Base-by-base conservation (phyloP, 202 grass and related monocot species). In the Zoysia matrella region DNA sequence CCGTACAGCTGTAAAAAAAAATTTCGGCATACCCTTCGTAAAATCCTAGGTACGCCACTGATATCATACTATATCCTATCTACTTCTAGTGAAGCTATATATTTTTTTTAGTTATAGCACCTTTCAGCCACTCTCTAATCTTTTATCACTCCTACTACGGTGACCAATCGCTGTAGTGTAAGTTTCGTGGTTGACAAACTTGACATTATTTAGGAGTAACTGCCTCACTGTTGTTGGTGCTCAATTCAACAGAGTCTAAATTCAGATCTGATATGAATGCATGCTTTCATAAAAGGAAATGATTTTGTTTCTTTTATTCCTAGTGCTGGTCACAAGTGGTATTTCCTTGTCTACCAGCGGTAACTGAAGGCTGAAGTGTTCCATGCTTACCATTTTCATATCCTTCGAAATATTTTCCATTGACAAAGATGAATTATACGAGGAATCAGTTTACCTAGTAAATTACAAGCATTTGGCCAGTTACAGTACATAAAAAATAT, bases 61-160 rank as follows among this genome's bases (percentile, higher is more conserved):
- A 22, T 22, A 22, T 22, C 22, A 22, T 22, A 60, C 12, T 41
- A 51, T 12, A 16, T 11, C 55, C 55, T 57, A n/a, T 58, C 16
- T 8, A 11, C 51, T 58, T 75, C 1, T 13, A 22, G 22, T 22
- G 22, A 51, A 71, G 16, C 62, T 30, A 48, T 41, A 45, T 60
- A 60, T 52, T 43, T 40, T 74, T 22, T 22, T 22, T 22, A 74
- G n/a, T 14, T 0, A 7, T 39, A 51, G 44, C 44, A 71, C 60
- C 52, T 67, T 78, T 22, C 14, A 77, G 48, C 2, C 77, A 77
- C 11, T 82, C 43, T 76, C 15, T 69, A 77, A 5, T 82, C 45
- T 76, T 0, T n/a, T 75, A 39, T 63, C 3, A 44, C 65, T 44
- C 57, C 44, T 76, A 47, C 50, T 42, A 22, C 62, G 52, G 66